Conservation (phyloP, 2,329 filamentous ascomycete genomes). For the Penicillium hordei region DNA sequence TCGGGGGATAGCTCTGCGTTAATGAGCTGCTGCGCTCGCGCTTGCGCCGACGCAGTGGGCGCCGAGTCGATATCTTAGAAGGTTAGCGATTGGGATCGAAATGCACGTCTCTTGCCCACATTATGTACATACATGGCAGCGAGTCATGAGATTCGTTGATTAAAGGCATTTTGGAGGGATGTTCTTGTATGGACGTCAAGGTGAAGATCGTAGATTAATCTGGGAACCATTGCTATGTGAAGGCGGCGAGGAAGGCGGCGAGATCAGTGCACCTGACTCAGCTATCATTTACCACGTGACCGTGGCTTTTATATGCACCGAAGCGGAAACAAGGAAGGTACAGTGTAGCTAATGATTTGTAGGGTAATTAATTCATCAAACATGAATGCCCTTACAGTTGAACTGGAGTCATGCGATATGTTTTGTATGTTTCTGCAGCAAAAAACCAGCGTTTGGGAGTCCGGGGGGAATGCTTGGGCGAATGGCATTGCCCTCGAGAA, state of each 20-base stretch:
- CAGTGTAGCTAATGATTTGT: not conserved
- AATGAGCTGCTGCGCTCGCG: constrained; percentile 69
- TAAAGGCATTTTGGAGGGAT: constrained; percentile 58
- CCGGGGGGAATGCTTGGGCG: not conserved
- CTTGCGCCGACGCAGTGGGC: constrained; percentile 61
- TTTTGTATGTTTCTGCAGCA: not conserved
- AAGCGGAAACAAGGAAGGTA: not conserved
- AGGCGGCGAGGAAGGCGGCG: constrained; percentile 3
- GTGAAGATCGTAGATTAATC: constrained; percentile 4
- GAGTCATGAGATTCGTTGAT: constrained; percentile 73
- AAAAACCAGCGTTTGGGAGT: not conserved
- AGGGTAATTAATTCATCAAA: not conserved
- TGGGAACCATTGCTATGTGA: constrained; percentile 1
- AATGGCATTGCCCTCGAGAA: not conserved
- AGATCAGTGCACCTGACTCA: not conserved
- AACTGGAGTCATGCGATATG: not conserved
- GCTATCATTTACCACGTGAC: constrained; percentile 4
- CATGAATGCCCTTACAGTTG: not conserved
- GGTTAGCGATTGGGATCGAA: constrained; percentile 12
- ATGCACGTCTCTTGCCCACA: constrained; percentile 29
- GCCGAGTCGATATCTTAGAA: constrained; percentile 74
- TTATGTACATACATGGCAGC: constrained; percentile 64
- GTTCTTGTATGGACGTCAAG: not conserved
- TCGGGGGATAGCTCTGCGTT: constrained; percentile 60
- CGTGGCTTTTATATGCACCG: not conserved